Conservation (phyloP, 306 rosid species). For the Castanopsis chinensis region DNA sequence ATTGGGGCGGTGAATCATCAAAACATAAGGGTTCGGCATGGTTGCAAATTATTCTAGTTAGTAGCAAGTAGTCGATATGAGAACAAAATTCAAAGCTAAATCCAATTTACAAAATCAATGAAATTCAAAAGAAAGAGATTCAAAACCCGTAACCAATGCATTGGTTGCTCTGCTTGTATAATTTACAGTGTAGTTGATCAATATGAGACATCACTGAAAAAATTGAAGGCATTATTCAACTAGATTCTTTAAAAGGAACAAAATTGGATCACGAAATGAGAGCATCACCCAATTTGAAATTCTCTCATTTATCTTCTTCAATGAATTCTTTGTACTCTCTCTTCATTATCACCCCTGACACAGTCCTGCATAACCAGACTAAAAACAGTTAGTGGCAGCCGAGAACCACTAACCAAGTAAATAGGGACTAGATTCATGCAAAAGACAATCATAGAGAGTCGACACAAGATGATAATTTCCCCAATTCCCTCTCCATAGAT, state of each 20-base stretch:
- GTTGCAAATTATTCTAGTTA: too few relatives aligned
- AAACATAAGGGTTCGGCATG: too few relatives aligned
- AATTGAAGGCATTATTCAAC: constrained; percentile 22
- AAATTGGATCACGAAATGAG: background rate
- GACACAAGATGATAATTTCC: background rate
- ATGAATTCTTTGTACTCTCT: constrained; percentile 85
- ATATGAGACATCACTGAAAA: constrained; percentile 10
- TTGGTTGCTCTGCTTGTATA: constrained; percentile 20
- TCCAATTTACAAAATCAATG: too few relatives aligned
- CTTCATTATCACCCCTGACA: constrained; percentile 94
- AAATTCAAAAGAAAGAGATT: too few relatives aligned
- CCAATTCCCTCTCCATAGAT: background rate
- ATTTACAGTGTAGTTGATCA: constrained; percentile 26
- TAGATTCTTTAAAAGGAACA: constrained; percentile 2
- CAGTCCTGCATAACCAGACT: constrained; percentile 50
- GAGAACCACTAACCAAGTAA: constrained; percentile 8
- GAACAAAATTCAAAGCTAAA: too few relatives aligned
- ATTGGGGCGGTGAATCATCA: too few relatives aligned
- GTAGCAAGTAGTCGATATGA: too few relatives aligned
- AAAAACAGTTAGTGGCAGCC: constrained; percentile 1
- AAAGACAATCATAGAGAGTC: background rate
- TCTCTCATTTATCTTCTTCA: constrained; percentile 60
- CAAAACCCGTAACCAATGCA: background rate
- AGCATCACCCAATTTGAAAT: background rate
- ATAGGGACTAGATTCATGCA: background rate